Base-by-base conservation (phyloP, 164 flowering plant genomes). In the Piper longum region DNA sequence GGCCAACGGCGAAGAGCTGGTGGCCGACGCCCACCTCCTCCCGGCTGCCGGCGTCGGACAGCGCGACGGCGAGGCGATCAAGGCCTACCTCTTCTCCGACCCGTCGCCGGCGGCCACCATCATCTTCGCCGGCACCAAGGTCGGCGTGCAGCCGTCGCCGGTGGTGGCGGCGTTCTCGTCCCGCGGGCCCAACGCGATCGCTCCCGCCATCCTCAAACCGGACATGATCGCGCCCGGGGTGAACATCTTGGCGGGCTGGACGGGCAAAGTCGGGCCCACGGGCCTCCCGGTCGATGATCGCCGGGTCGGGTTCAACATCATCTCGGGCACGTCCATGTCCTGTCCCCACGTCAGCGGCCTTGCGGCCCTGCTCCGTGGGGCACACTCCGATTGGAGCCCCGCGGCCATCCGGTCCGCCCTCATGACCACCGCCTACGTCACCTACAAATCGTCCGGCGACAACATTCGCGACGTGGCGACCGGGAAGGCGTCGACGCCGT, bases 251-350 rank as follows among this genome's bases (percentile, higher is more conserved):
- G 97, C 97, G 2, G 91, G 85, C 3, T 90, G 97, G 97, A 76
- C 91, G 0, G 86, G 83, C 2, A 70, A 70, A 41, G 76, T 64
- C 9, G 83, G 85, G 9, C 97, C 97, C 8, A 82, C 91, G 0
- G 88, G 83, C 11, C 64, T 86, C 56, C 16, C 62, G 0, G 62
- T 13, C 3, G 97, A 90, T 66, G 69, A 60, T 1, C 70, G 97
- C 45, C 76, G 76, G 0, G 88, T 84, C 13, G 67, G 48, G 48
- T 90, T 83, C 78, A 88, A 84, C 78, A 85, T 88, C 40, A 73
- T 90, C 16, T 89, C 96, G 0, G 97, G 97, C 1, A 90, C 97
- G 43, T 90, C 97, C 6, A 90, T 90, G 97, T 80, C 97, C 14
- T 86, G 95, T 70, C 97, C 97, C 4, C 97, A 90, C 48, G 74